Conservation (phyloP, 2,329 filamentous ascomycete species). For the Colletotrichum acutatum region DNA sequence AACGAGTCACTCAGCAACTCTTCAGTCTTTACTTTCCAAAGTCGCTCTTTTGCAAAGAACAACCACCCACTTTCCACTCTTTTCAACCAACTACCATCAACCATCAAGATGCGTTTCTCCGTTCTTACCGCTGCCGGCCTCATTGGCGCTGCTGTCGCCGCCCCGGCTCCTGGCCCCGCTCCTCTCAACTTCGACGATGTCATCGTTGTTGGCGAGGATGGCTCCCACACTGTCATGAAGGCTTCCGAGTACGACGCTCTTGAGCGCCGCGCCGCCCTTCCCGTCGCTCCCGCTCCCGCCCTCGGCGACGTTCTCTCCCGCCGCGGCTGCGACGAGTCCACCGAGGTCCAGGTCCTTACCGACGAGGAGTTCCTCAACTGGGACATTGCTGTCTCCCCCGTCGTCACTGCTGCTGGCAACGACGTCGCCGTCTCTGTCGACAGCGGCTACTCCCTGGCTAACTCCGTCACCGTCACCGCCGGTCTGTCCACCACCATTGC, state of each 20-base stretch:
- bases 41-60: conserved; percentile 27
- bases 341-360: conserved; percentile 40
- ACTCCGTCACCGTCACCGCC: conserved; percentile 43
- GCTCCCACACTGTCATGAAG: conserved; percentile 41
- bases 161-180: conserved; percentile 5
- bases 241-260: conserved; percentile 39
- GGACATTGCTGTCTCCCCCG: conserved; percentile 50
- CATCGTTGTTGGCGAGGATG: conserved; percentile 40
- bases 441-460: conserved; percentile 47
- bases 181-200: conserved; percentile 40
- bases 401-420: conserved; percentile 44
- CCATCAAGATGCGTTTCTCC: conserved; percentile 32
- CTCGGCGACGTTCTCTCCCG: conserved; percentile 2
- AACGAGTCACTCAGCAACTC: not conserved
- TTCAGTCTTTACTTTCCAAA: conserved; percentile 33
- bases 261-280: conserved; percentile 25
- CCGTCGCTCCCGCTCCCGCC: conserved; percentile 12
- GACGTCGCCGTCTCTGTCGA: conserved; percentile 44
- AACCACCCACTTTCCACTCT: not conserved
- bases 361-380: conserved; percentile 49
- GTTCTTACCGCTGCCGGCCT: conserved; percentile 21
- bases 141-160: conserved; percentile 14
- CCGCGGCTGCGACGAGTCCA: conserved; percentile 37
- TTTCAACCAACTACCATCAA: not conserved
- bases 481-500: conserved; percentile 38